Conservation (phyloP, 2,329 filamentous ascomycete species). For the Beauveria sp. region DNA sequence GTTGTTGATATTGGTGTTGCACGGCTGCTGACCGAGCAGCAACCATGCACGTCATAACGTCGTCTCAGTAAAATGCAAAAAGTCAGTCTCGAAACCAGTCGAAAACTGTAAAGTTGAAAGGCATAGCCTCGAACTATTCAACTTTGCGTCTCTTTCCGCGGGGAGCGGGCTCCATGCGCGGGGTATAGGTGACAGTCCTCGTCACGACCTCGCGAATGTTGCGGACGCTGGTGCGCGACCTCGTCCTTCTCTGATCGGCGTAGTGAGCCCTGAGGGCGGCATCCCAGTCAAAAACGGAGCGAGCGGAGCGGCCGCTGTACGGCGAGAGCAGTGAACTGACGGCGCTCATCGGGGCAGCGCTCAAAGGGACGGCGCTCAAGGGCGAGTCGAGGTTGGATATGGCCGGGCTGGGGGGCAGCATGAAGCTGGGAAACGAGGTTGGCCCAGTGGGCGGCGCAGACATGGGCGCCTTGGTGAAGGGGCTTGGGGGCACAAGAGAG, state of each 20-base stretch:
- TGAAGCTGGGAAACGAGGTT: constrained; percentile 57
- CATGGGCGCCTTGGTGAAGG: constrained; percentile 47
- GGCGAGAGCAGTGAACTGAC: constrained; percentile 56
- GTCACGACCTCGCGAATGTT: constrained; percentile 86
- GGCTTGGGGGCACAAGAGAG: constrained; percentile 34
- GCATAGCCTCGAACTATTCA: constrained; percentile 26
- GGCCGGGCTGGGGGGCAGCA: constrained; percentile 69
- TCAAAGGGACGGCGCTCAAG: constrained; percentile 43
- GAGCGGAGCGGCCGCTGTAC: constrained; percentile 57
- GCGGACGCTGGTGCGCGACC: constrained; percentile 54
- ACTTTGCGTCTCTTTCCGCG: constrained; percentile 86
- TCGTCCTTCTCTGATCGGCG: constrained; percentile 49
- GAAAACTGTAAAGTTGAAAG: not conserved
- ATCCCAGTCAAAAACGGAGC: constrained; percentile 75
- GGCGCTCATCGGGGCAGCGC: constrained; percentile 41
- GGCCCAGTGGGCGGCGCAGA: constrained; percentile 53
- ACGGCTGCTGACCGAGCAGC: constrained; percentile 6
- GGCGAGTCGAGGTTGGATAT: constrained; percentile 64
- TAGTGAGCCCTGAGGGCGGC: constrained; percentile 60
- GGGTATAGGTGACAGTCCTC: constrained; percentile 88
- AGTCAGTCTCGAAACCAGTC: constrained; percentile 7
- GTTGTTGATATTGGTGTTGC: not conserved
- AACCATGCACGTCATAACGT: constrained; percentile 7
- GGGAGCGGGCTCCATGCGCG: constrained; percentile 77
- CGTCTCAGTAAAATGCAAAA: not conserved